phyloP scores from a whole-genome alignment of 257 asterid species.

The Cynanchum wilfordii region DNA sequence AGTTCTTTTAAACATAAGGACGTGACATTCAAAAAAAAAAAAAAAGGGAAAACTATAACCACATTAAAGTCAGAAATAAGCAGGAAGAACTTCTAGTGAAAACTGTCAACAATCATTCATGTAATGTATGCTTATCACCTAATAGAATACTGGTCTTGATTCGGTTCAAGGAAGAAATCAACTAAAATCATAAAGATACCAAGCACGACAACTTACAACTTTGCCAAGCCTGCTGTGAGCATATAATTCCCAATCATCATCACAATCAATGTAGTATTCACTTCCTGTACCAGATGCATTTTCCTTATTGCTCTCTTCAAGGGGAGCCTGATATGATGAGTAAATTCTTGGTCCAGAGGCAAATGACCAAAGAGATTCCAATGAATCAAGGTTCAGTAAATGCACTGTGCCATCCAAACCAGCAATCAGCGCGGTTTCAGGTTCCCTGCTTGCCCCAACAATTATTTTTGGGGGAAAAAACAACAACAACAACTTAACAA shows the following conservation, averaged over 20 bases:
- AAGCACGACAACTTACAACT: conserved; percentile 40
- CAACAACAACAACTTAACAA: background rate
- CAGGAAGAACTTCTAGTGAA: background rate
- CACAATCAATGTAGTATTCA: conserved; percentile 74
- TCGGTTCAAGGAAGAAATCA: background rate
- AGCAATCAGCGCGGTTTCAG: conserved; percentile 78
- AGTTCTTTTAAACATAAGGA: background rate
- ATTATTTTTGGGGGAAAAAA: too few species aligned
- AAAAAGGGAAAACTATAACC: background rate
- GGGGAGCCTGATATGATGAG: conserved; percentile 83
- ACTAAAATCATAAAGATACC: background rate
- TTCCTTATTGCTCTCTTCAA: conserved; percentile 33
- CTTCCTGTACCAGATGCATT: conserved; percentile 48
- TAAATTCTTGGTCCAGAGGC: conserved; percentile 71
- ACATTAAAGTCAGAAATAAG: background rate
- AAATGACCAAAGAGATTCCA: conserved; percentile 82
- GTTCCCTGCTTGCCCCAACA: conserved; percentile 34
- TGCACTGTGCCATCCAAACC: conserved; percentile 75
- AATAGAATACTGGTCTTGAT: background rate
- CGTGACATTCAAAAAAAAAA: background rate
- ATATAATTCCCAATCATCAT: conserved; percentile 83
- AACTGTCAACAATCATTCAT: background rate
- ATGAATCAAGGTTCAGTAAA: conserved; percentile 58
- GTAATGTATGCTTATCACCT: background rate
- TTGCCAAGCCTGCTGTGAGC: conserved; percentile 76